These are phyloP conservation scores for Chlamydomonas schloesseri DNA, from an alignment of 139 green algal genomes.

Conservation along the genomic window DNA sequence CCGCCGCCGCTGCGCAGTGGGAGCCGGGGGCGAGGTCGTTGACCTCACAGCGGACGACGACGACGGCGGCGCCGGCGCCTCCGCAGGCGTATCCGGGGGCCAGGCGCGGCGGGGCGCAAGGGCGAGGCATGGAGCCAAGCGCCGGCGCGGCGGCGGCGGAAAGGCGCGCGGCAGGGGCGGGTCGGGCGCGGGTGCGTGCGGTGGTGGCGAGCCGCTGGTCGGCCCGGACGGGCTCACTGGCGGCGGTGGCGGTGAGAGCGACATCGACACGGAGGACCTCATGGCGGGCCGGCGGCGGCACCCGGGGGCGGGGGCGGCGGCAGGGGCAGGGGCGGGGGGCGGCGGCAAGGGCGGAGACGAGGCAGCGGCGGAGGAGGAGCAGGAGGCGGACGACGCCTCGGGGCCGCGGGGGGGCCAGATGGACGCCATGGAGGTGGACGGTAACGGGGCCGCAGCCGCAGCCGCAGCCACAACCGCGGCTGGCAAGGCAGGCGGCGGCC, in stretches of 20 bases:
- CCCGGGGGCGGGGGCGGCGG: not conserved
- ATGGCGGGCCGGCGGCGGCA: not conserved
- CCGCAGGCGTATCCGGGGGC: not conserved
- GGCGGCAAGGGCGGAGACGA: not conserved
- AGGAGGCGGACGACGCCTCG: not conserved
- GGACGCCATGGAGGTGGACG: conserved; percentile 5
- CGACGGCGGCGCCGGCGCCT: not conserved
- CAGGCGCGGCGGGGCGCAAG: no score
- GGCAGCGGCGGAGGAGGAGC: not conserved
- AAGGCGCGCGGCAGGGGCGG: not conserved
- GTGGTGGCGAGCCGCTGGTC: not conserved
- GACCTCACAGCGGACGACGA: not conserved
- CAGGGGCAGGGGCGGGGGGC: not conserved
- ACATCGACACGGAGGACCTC: conserved; percentile 27
- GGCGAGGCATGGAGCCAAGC: not conserved
- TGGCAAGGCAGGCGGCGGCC: no score
- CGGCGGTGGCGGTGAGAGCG: not conserved
- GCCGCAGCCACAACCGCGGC: no score
- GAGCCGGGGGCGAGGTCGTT: no score
- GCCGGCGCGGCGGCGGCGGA: no score
- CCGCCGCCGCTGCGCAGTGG: no score
- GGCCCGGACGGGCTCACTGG: not conserved
- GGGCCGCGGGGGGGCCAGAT: no score
- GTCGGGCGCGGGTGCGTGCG: no score
- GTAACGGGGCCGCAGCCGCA: no score